Evolutionary conservation across 805 yeast genomes (phyloP), one percentile per base, ranked within the genome.

Genomic region (Dipodascus albidus): DNA sequence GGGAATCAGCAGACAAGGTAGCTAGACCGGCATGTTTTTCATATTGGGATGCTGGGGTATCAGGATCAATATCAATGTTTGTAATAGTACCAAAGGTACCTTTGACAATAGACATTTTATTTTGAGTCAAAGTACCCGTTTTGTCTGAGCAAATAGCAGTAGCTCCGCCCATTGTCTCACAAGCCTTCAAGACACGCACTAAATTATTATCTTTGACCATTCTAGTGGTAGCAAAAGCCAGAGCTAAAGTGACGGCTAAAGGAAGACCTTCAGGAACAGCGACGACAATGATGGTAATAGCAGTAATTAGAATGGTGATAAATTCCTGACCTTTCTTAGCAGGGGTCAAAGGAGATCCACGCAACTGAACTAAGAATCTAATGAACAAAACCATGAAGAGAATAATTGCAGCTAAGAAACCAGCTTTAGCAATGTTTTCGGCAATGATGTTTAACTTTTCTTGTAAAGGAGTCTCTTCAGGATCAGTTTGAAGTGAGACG

Each of bases 261-360:
- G 99, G 99, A 54, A 93, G 77, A 57, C 99, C 99, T 70, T 93
- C 99, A 2, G 99, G 99, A n/a, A 93, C 96, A 0, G 99, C 99
- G 51, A 93, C 99, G 15, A 91, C 99, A 24, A 93, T 82, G 60
- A 93, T 78, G 0, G 99, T 89, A 56, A 93, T 85, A 0, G 98
- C 85, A 22, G 93, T 87, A 63, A 93, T 93, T 56, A 93, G 74
- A 54, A 91, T 86, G 62, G 87, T 83, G 72, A 93, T 73, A 60
- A 90, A 90, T 59, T 77, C 78, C 53, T 87, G 81, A 59, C 96
- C 97, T 70, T 89, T 90, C 63, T 82, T 79, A 4, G 96, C 79
- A 3, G 87, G 70, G 0, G 79, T 66, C 3, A 76, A 54, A 50
- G 67, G 65, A 55, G 76, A 65, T 19, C 76, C 69, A 11, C 85